phyloP scores from a whole-genome alignment of 148 eudicot species.

The Cornus florida region DNA sequence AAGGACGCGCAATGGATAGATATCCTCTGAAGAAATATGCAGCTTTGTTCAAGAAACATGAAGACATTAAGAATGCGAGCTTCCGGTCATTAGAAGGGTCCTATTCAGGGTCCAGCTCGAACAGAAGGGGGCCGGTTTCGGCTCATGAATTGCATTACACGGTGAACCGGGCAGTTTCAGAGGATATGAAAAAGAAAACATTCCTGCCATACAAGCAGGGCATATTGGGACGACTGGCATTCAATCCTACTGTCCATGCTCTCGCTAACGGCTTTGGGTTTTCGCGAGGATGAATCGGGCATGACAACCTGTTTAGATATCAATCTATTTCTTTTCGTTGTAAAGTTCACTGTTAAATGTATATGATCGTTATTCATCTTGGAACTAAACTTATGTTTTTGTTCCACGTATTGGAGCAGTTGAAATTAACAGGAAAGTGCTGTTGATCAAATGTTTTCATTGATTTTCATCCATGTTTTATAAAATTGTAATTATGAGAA shows the following conservation, averaged over 20 bases:
- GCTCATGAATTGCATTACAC: slow-evolving; percentile 80
- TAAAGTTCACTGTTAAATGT: background rate
- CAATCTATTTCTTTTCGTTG: background rate
- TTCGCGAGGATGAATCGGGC: slow-evolving; percentile 26
- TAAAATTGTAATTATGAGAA: no score
- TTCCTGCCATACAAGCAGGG: slow-evolving; percentile 77
- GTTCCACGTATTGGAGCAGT: background rate
- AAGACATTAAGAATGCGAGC: slow-evolving; percentile 42
- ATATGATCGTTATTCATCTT: background rate
- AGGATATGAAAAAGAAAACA: slow-evolving; percentile 75
- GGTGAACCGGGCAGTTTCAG: slow-evolving; percentile 57
- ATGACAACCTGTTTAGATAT: background rate
- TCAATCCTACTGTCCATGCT: slow-evolving; percentile 46
- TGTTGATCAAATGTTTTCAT: slow-evolving; percentile 28
- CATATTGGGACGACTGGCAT: slow-evolving; percentile 60
- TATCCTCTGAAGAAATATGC: slow-evolving; percentile 60
- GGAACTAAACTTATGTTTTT: slow-evolving; percentile 17
- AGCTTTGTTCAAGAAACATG: slow-evolving; percentile 33
- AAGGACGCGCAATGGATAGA: slow-evolving; percentile 59
- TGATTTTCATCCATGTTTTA: background rate
- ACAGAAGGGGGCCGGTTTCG: slow-evolving; percentile 44
- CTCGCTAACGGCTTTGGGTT: slow-evolving; percentile 39
- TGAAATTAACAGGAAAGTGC: slow-evolving; percentile 11
- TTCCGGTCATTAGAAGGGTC: slow-evolving; percentile 20
- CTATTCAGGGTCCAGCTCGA: slow-evolving; percentile 24